phyloP scores from a whole-genome alignment of 2,329 filamentous ascomycete genomes.

The Cytospora piceicola region DNA sequence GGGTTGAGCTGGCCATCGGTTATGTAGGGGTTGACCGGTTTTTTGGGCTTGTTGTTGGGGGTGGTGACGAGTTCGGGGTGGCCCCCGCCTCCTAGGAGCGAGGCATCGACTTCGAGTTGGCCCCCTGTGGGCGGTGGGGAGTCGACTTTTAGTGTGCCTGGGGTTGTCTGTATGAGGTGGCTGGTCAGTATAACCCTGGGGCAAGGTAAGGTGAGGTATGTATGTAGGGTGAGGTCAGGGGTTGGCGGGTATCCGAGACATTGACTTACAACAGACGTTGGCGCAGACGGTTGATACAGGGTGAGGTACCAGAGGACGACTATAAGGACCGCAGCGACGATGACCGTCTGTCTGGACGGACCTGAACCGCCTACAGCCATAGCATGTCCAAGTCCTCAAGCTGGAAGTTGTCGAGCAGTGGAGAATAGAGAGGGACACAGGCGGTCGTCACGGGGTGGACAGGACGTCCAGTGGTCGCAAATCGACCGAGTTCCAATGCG shows the following conservation, averaged over 20 bases:
- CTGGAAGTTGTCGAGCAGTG: neutral
- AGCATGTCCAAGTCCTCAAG: constrained; percentile 17
- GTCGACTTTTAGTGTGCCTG: constrained; percentile 17
- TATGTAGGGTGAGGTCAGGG: constrained; percentile 1
- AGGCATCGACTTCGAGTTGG: constrained; percentile 14
- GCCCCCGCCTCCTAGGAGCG: neutral
- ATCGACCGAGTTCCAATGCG: neutral
- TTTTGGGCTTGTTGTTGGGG: constrained; percentile 13
- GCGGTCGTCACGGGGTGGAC: neutral
- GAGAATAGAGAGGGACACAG: neutral
- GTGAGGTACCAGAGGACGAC: constrained; percentile 25
- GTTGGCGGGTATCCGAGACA: constrained; percentile 4
- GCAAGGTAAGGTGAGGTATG: neutral
- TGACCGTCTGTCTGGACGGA: constrained; percentile 29
- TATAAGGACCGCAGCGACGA: constrained; percentile 25
- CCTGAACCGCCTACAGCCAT: constrained; percentile 28
- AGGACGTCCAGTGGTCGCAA: constrained; percentile 15
- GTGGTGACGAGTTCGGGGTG: constrained; percentile 2
- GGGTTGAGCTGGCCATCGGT: constrained; percentile 30
- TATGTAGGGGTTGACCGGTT: constrained; percentile 28
- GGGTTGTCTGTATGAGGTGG: neutral
- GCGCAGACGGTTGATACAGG: constrained; percentile 16
- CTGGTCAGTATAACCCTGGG: neutral
- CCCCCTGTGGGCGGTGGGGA: constrained; percentile 5
- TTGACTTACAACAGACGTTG: constrained; percentile 23